Percentiles rank a stretch among this genome's conserved stretches.
These are phyloP conservation scores for Arachnomyces sp. DNA, from an alignment of 2,329 filamentous ascomycete genomes.

Conservation along the genomic window DNA sequence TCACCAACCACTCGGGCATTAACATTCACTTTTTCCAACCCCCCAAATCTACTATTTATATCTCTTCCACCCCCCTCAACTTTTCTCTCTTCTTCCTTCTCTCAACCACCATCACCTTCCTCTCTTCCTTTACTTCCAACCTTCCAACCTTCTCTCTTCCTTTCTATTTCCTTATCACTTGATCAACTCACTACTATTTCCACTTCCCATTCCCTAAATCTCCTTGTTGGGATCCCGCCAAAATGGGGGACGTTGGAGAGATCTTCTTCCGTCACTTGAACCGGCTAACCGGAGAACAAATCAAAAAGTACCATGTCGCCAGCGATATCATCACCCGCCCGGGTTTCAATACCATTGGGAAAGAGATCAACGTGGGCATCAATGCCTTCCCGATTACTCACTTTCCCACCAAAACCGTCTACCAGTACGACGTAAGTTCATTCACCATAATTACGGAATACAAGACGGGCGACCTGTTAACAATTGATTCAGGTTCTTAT, in stretches of 20 bases:
- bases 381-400: constrained; percentile 68
- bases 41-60: background rate
- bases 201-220: background rate
- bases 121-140: background rate
- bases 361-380: constrained; percentile 49
- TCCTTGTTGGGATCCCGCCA: constrained; percentile 11
- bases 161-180: background rate
- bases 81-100: constrained; percentile 7
- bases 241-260: constrained; percentile 3
- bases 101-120: background rate
- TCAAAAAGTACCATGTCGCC: constrained; percentile 25
- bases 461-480: constrained; percentile 4
- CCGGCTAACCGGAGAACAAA: constrained; percentile 21
- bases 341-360: constrained; percentile 53
- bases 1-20: too few species aligned
- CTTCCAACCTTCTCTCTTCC: background rate
- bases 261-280: constrained; percentile 17
- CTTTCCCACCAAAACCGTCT: constrained; percentile 56
- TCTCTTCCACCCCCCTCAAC: constrained; percentile 7
- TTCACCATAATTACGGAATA: constrained; percentile 1
- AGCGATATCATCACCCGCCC: constrained; percentile 40
- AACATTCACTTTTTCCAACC: too few species aligned
- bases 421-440: constrained; percentile 74
- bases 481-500: constrained; percentile 52
- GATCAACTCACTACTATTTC: constrained; percentile 5